A percentile compares a stretch with the other conserved stretches of the same genome.
phyloP scores from a whole-genome alignment of 129 eudicot genomes.

The Escallonia herrerae region DNA sequence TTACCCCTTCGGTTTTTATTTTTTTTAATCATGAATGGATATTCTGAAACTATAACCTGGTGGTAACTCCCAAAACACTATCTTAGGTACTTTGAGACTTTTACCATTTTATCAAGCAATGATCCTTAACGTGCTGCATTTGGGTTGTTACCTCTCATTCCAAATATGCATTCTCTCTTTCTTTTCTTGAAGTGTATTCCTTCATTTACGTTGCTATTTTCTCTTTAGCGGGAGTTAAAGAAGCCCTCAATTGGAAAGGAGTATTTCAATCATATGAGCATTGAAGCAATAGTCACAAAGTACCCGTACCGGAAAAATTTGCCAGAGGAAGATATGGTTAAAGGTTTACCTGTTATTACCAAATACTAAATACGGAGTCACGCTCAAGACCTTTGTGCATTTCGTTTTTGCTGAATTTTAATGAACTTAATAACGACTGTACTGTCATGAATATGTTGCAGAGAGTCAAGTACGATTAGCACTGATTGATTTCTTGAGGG shows the following conservation, averaged over 20 bases:
- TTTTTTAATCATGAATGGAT: too few relatives aligned
- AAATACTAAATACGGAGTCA: neutral
- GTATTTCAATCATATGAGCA: conserved; percentile 80
- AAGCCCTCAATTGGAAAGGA: conserved; percentile 91
- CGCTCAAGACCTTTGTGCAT: neutral
- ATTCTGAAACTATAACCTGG: too few relatives aligned
- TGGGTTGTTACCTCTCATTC: neutral
- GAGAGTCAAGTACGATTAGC: conserved; percentile 79
- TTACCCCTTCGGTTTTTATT: too few relatives aligned
- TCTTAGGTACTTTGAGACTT: too few relatives aligned
- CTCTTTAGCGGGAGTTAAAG: conserved; percentile 69
- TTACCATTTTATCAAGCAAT: neutral
- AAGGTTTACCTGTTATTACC: conserved; percentile 39
- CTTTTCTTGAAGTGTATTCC: neutral
- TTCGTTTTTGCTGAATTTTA: neutral
- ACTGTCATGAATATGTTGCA: conserved; percentile 26
- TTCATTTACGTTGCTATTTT: conserved; percentile 13
- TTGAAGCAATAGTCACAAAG: conserved; percentile 72
- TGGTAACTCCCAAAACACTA: too few relatives aligned
- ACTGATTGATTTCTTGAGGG: conserved; percentile 90
- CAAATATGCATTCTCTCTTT: neutral
- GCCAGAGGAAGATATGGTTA: conserved; percentile 60
- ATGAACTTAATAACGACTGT: conserved; percentile 8
- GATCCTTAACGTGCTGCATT: neutral
- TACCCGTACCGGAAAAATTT: conserved; percentile 85